Conservation (phyloP, 2,329 filamentous ascomycete genomes). For the Colletotrichum liaoningense region DNA sequence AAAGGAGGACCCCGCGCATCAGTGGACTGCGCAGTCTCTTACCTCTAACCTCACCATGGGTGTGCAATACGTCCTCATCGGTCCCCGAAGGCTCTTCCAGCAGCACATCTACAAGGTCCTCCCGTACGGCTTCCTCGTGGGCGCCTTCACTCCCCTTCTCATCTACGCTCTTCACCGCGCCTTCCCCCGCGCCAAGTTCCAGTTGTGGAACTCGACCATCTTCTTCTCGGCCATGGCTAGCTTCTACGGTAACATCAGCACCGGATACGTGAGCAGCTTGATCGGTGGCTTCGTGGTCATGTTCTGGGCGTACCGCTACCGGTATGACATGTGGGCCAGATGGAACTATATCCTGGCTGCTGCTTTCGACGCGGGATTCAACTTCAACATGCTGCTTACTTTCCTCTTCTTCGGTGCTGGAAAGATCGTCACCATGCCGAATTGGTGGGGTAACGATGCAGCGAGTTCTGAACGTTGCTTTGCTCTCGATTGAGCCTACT, state of each 20-base stretch:
- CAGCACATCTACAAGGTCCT: conserved; percentile 59
- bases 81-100: conserved; percentile 53
- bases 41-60: conserved; percentile 63
- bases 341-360: conserved; percentile 73
- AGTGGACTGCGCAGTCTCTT: conserved; percentile 70
- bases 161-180: conserved; percentile 63
- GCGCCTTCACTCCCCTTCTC: conserved; percentile 56
- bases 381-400: conserved; percentile 70
- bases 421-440: conserved; percentile 68
- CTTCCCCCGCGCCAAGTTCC: conserved; percentile 65
- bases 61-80: conserved; percentile 71
- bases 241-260: conserved; percentile 72
- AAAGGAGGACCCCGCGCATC: conserved; percentile 64
- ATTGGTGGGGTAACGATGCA: conserved; percentile 72
- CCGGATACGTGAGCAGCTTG: conserved; percentile 67
- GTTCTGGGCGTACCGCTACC: conserved; percentile 66
- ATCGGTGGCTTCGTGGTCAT: conserved; percentile 71
- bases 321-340: conserved; percentile 66
- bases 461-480: conserved; percentile 69
- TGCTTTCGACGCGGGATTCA: conserved; percentile 72
- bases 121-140: conserved; percentile 65
- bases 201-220: conserved; percentile 71
- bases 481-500: conserved; percentile 48
- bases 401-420: conserved; percentile 67
- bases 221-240: conserved; percentile 66